Percentiles rank a stretch among this genome's conserved stretches.
These are phyloP conservation scores for Rachicladosporium sp. DNA, from an alignment of 2,329 filamentous ascomycete genomes.

Conservation along the genomic window DNA sequence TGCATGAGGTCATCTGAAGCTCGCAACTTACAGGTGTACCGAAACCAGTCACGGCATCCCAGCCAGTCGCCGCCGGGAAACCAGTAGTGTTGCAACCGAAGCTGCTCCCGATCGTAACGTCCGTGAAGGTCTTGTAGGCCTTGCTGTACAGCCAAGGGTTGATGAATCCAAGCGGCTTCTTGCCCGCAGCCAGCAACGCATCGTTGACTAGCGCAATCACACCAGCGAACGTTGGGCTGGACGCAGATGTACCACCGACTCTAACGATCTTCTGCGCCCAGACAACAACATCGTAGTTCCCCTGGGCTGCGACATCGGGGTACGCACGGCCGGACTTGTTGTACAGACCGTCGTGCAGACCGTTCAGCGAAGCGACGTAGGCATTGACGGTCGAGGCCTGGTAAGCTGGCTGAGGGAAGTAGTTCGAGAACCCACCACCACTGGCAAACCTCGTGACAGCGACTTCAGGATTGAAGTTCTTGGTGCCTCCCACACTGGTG, in stretches of 20 bases:
- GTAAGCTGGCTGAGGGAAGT: constrained; percentile 33
- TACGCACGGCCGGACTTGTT: constrained; percentile 34
- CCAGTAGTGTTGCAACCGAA: constrained; percentile 17
- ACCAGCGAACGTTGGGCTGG: constrained; percentile 45
- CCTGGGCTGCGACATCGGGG: constrained; percentile 40
- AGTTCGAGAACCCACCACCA: constrained; percentile 35
- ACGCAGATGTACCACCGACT: constrained; percentile 39
- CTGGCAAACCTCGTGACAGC: constrained; percentile 37
- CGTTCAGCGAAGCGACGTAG: constrained; percentile 31
- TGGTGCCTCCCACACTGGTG: constrained; percentile 36
- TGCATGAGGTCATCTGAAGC: background rate
- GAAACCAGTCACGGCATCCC: constrained; percentile 23
- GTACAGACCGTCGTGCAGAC: constrained; percentile 31
- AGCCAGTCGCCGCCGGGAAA: constrained; percentile 20
- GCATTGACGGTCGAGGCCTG: constrained; percentile 29
- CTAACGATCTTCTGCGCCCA: constrained; percentile 28
- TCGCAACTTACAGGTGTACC: constrained; percentile 16
- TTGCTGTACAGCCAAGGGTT: constrained; percentile 48
- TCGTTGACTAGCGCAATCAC: constrained; percentile 53
- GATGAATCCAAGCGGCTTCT: constrained; percentile 43
- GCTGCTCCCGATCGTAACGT: constrained; percentile 29
- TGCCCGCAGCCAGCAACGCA: constrained; percentile 40
- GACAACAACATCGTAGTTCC: constrained; percentile 27
- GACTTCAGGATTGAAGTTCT: constrained; percentile 31
- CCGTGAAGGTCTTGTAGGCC: constrained; percentile 37